Evolutionary conservation across 331 rosid genomes (phyloP).

Genomic region (Quercus tomentella): DNA sequence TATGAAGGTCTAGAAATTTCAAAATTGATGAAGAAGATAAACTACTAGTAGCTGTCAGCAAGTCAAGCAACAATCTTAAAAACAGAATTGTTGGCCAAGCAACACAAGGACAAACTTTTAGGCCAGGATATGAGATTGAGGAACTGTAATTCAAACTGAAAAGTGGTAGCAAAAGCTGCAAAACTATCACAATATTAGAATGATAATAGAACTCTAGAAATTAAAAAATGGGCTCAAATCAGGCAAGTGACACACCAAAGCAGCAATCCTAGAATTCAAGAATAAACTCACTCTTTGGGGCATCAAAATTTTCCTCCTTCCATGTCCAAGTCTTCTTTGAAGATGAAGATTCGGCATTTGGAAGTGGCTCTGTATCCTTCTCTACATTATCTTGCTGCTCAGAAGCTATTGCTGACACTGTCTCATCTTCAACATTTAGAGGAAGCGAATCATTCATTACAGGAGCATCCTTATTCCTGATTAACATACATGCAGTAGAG

Average conservation of each 20-base stretch:
- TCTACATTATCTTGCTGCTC: conserved; percentile 23
- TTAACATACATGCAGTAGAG: conserved; percentile 17
- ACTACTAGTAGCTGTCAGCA: not conserved
- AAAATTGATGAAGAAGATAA: not conserved
- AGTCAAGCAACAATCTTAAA: not conserved
- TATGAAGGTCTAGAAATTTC: not conserved
- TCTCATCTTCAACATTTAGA: conserved; percentile 32
- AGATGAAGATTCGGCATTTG: conserved; percentile 30
- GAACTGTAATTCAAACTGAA: conserved; percentile 3
- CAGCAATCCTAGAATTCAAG: conserved; percentile 2
- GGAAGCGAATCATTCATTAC: conserved; percentile 31
- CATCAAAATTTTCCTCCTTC: conserved; percentile 71
- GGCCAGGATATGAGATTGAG: not conserved
- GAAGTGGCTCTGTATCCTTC: conserved; percentile 34
- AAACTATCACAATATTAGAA: not conserved
- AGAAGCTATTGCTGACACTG: conserved; percentile 24
- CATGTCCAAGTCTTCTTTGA: conserved; percentile 38
- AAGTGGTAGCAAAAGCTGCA: not conserved
- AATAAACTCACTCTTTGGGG: conserved; percentile 73
- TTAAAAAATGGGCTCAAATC: not conserved
- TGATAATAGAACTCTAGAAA: not conserved
- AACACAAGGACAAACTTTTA: not conserved
- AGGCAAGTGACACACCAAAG: conserved; percentile 8
- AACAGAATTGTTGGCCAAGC: not conserved
- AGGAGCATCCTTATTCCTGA: conserved; percentile 42